Conservation (phyloP, 2,329 filamentous ascomycete species). For the Alternaria triticimaculans region DNA sequence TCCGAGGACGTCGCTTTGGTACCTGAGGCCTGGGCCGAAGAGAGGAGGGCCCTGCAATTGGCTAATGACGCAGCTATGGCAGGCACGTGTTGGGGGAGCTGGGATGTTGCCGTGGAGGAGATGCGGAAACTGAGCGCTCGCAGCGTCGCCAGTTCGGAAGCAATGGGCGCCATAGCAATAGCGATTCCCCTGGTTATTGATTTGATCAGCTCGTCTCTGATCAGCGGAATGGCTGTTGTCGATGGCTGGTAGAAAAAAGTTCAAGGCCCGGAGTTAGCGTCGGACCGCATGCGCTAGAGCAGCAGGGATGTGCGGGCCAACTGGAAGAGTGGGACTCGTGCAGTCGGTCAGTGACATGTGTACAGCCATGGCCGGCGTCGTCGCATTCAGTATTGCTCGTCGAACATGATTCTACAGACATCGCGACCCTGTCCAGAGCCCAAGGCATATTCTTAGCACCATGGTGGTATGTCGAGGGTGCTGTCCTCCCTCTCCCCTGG, state of each 20-base stretch:
- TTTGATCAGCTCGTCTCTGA: not conserved
- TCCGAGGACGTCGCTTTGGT: slow-evolving; percentile 70
- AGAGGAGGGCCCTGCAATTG: slow-evolving; percentile 66
- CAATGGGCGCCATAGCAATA: slow-evolving; percentile 32
- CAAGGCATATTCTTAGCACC: slow-evolving; percentile 37
- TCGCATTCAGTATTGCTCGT: slow-evolving; percentile 29
- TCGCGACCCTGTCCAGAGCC: slow-evolving; percentile 30
- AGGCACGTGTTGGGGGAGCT: slow-evolving; percentile 76
- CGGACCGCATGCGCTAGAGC: slow-evolving; percentile 29
- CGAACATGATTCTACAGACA: slow-evolving; percentile 40
- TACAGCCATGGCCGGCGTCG: slow-evolving; percentile 27
- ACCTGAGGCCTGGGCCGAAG: slow-evolving; percentile 63
- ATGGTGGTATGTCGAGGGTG: slow-evolving; percentile 45
- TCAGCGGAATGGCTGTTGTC: not conserved
- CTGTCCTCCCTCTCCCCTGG: not conserved
- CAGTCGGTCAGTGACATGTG: slow-evolving; percentile 28
- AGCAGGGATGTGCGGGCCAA: slow-evolving; percentile 29
- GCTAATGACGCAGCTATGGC: slow-evolving; percentile 66
- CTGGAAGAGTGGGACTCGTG: slow-evolving; percentile 20
- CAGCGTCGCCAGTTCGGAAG: slow-evolving; percentile 39
- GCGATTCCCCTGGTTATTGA: not conserved
- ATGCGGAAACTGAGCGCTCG: slow-evolving; percentile 69
- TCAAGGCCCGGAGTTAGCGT: slow-evolving; percentile 26
- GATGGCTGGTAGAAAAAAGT: slow-evolving; percentile 29
- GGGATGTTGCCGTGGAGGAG: slow-evolving; percentile 71